Percentiles rank a stretch among this genome's conserved stretches.
phyloP scores from a whole-genome alignment of 306 rosid species.

The Neltuma alba region DNA sequence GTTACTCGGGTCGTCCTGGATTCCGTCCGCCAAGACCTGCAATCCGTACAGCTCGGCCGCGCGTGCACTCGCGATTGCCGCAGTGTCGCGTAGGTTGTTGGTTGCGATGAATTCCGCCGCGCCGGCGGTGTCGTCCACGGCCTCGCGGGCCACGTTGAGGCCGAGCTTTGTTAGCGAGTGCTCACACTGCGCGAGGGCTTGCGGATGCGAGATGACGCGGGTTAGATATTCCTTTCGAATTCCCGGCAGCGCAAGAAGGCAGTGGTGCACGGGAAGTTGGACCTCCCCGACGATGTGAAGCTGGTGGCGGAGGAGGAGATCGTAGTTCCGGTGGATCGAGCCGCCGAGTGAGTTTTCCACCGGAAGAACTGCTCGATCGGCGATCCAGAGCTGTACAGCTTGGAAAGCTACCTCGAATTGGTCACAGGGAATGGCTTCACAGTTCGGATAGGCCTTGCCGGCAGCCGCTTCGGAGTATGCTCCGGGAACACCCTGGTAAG shows the following conservation, averaged over 20 bases:
- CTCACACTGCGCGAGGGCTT: slow-evolving; percentile 92
- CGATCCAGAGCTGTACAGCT: slow-evolving; percentile 95
- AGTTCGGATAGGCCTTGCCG: slow-evolving; percentile 87
- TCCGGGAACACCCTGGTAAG: slow-evolving; percentile 96
- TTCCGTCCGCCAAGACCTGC: slow-evolving; percentile 67
- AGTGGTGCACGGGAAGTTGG: slow-evolving; percentile 90
- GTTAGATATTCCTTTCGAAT: slow-evolving; percentile 73
- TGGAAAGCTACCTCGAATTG: slow-evolving; percentile 98
- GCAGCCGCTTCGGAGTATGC: slow-evolving; percentile 99
- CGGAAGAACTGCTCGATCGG: slow-evolving; percentile 91
- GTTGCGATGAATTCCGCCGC: slow-evolving; percentile 82
- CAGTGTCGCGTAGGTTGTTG: slow-evolving; percentile 77
- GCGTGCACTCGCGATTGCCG: slow-evolving; percentile 87
- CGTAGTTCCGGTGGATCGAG: slow-evolving; percentile 92
- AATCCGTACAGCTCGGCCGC: slow-evolving; percentile 91
- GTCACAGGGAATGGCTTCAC: slow-evolving; percentile 95
- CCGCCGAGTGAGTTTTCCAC: slow-evolving; percentile 96
- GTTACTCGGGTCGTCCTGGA: slow-evolving; percentile 93
- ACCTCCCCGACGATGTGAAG: slow-evolving; percentile 98
- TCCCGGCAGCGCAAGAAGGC: slow-evolving; percentile 88
- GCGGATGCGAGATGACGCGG: slow-evolving; percentile 95
- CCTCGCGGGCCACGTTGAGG: slow-evolving; percentile 86
- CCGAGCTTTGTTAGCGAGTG: slow-evolving; percentile 78
- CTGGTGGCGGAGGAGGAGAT: slow-evolving; percentile 92
- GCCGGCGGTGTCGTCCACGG: slow-evolving; percentile 96